Percentiles rank a stretch among this genome's conserved stretches.
These are phyloP conservation scores for Trichomonascaceae sp. DNA, from an alignment of 1,139 yeast species.

Conservation along the genomic window DNA sequence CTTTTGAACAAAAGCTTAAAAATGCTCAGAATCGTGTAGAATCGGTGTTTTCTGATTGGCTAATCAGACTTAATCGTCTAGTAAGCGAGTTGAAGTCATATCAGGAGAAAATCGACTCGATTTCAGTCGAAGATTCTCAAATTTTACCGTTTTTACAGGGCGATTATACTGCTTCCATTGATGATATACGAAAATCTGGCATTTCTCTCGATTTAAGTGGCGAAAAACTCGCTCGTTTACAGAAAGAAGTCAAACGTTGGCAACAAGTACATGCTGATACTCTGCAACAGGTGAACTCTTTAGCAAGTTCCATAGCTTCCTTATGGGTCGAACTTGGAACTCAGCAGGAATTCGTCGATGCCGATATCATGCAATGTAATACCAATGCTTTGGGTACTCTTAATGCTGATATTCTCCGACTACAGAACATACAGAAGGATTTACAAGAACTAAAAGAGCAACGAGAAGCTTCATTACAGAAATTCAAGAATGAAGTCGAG, in stretches of 20 bases:
- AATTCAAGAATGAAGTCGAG: constrained; percentile 15
- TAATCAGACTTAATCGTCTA: constrained; percentile 18
- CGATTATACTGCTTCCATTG: neutral
- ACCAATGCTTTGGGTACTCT: constrained; percentile 27
- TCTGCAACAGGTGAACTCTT: constrained; percentile 19
- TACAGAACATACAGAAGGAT: constrained; percentile 21
- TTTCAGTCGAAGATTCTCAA: constrained; percentile 15
- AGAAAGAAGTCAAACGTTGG: constrained; percentile 25
- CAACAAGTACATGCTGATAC: constrained; percentile 24
- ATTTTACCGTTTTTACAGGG: neutral
- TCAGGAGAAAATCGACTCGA: constrained; percentile 19
- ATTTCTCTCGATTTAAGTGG: constrained; percentile 1
- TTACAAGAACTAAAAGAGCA: constrained; percentile 28
- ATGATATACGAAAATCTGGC: neutral
- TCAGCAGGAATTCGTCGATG: constrained; percentile 28
- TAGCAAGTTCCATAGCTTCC: constrained; percentile 25
- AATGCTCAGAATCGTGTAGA: constrained; percentile 19
- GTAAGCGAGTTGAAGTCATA: constrained; percentile 18
- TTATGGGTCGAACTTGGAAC: constrained; percentile 35
- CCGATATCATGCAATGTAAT: constrained; percentile 22
- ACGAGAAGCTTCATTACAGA: constrained; percentile 13
- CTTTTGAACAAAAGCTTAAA: constrained; percentile 14
- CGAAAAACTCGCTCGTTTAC: constrained; percentile 21
- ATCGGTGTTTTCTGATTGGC: constrained; percentile 19
- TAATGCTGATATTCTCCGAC: constrained; percentile 21